Base-by-base conservation (phyloP, 768 basidiomycete genomes). In the Naematelia aurantialba region DNA sequence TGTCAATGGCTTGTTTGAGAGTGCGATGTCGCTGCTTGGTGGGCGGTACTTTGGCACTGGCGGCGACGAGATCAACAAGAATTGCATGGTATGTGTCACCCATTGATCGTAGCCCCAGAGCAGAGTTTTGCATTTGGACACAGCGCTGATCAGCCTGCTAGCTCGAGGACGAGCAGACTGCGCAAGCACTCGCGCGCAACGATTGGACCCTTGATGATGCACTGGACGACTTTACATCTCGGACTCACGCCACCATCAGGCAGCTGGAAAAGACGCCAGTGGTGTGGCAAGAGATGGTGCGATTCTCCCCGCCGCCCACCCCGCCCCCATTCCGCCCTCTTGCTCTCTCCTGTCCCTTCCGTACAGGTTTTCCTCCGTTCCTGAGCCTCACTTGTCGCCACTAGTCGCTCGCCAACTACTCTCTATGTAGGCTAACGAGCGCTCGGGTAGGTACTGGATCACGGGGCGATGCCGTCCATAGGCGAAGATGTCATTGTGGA, bases 271-370 rank as follows among this genome's bases (percentile, higher is more conserved):
- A 91, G 78, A 87, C 83, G 0, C 85, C 89, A 1, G 84, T 90
- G 29, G 88, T 91, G 4, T 91, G 89, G 87, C 85, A 91, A 81
- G 87, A 89, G 70, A 85, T 88, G 84, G 84, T 84, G 25, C 17
- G 65, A 49, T 24, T 17, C 21, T n/a, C n/a, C n/a, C n/a, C n/a
- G n/a, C n/a, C n/a, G n/a, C n/a, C n/a, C n/a, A n/a, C n/a, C n/a
- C n/a, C n/a, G n/a, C n/a, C n/a, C n/a, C n/a, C n/a, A n/a, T 42
- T 39, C n/a, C 12, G 51, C n/a, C n/a, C n/a, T n/a, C n/a, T n/a
- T 39, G 8, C 55, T n/a, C n/a, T 56, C 26, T 47, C 46, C 39
- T 47, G 8, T 26, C 5, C 19, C 19, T 44, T 22, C 47, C 45
- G 25, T 13, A 3, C 48, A 1, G 5, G 25, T 45, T 27, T 21